Evolutionary conservation across 2,329 filamentous ascomycete species (phyloP).

Genomic region (Botrytis byssoidea): DNA sequence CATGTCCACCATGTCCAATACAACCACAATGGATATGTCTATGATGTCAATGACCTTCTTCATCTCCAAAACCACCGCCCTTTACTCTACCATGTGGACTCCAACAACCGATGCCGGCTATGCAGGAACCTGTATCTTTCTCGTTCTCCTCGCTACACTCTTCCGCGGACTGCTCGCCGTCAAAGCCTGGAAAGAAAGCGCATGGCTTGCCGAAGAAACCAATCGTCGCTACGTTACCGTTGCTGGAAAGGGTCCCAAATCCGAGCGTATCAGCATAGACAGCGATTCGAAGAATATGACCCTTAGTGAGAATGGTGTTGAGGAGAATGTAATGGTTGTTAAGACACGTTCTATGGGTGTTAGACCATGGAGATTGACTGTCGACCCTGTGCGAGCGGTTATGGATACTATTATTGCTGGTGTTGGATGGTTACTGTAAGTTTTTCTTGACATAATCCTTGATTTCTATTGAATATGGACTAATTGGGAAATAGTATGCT

Average conservation of each 20-base stretch:
- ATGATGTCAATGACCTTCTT: slow-evolving; percentile 64
- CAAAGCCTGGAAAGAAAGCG: slow-evolving; percentile 60
- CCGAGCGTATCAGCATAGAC: slow-evolving; percentile 41
- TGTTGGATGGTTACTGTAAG: slow-evolving; percentile 83
- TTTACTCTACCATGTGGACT: slow-evolving; percentile 71
- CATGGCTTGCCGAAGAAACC: slow-evolving; percentile 70
- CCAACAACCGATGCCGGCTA: slow-evolving; percentile 69
- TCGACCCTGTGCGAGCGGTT: slow-evolving; percentile 71
- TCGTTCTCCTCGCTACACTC: slow-evolving; percentile 70
- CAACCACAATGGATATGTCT: slow-evolving; percentile 47
- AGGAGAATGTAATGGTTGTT: slow-evolving; percentile 77
- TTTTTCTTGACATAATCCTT: slow-evolving; percentile 33
- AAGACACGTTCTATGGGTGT: slow-evolving; percentile 52
- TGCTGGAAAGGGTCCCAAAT: slow-evolving; percentile 51
- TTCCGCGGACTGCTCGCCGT: slow-evolving; percentile 70
- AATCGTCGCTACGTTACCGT: slow-evolving; percentile 76
- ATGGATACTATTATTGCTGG: slow-evolving; percentile 72
- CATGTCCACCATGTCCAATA: slow-evolving; percentile 40
- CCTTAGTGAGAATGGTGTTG: slow-evolving; percentile 72
- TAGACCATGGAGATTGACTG: slow-evolving; percentile 76
- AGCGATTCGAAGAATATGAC: slow-evolving; percentile 61
- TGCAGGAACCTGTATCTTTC: slow-evolving; percentile 87
- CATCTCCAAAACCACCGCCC: slow-evolving; percentile 57
- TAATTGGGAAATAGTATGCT: slow-evolving; percentile 65
- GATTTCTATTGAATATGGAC: slow-evolving; percentile 19